Evolutionary conservation across 2,329 filamentous ascomycete species (phyloP).

Genomic region (Penicillium sp.): DNA sequence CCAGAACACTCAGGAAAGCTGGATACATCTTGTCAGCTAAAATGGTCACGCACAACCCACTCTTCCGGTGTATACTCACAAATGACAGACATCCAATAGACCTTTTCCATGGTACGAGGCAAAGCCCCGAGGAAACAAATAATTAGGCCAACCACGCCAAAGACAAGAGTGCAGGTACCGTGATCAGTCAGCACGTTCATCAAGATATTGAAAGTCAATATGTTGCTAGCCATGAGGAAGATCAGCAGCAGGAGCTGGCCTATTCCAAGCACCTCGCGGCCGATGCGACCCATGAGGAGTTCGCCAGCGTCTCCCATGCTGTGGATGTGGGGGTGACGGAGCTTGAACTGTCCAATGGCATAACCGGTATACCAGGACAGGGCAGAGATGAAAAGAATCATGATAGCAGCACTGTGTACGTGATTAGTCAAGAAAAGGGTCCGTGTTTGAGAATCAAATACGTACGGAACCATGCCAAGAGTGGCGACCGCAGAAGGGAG

Average conservation of each 20-base stretch:
- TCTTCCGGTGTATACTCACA: conserved; percentile 42
- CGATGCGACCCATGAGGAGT: conserved; percentile 62
- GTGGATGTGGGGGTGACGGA: conserved; percentile 59
- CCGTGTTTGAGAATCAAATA: conserved; percentile 1
- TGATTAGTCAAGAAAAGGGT: not conserved
- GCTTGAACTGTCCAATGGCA: conserved; percentile 61
- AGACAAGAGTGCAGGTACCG: conserved; percentile 64
- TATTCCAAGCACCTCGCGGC: conserved; percentile 62
- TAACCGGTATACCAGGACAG: conserved; percentile 62
- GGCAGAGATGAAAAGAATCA: conserved; percentile 56
- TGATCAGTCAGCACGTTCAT: conserved; percentile 65
- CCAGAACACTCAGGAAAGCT: conserved; percentile 64
- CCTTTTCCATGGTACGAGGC: conserved; percentile 63
- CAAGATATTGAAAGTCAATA: conserved; percentile 68
- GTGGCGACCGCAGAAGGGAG: conserved; percentile 56
- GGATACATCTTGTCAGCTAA: conserved; percentile 6
- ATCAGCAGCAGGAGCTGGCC: conserved; percentile 65
- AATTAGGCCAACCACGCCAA: conserved; percentile 59
- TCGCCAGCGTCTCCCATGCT: conserved; percentile 69
- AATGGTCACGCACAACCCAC: not conserved
- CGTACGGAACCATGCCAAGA: conserved; percentile 57
- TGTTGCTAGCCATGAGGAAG: conserved; percentile 71
- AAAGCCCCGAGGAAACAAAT: conserved; percentile 62
- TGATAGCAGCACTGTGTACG: conserved; percentile 48
- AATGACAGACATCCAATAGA: conserved; percentile 61